These are phyloP conservation scores for Phalaenopsis hybrid DNA, from an alignment of 116 monocot genomes.

Conservation along the genomic window DNA sequence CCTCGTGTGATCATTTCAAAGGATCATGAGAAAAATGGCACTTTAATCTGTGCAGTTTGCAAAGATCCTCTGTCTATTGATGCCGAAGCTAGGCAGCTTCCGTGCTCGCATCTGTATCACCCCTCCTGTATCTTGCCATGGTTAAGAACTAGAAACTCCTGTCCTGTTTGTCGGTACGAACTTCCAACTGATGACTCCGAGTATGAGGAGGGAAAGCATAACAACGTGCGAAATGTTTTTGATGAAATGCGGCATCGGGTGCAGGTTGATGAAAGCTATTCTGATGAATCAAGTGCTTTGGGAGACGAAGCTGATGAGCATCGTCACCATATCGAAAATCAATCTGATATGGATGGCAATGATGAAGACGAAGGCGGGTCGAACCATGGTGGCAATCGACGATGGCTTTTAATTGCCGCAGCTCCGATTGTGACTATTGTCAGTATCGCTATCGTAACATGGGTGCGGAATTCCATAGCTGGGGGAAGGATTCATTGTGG, in stretches of 20 bases:
- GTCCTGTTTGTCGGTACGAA: slow-evolving; percentile 83
- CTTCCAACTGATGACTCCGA: slow-evolving; percentile 77
- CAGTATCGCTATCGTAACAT: slow-evolving; percentile 61
- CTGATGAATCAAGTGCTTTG: slow-evolving; percentile 22
- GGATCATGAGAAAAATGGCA: slow-evolving; percentile 48
- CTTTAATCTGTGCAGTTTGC: slow-evolving; percentile 66
- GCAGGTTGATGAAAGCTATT: slow-evolving; percentile 21
- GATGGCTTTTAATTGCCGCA: slow-evolving; percentile 60
- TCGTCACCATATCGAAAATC: neutral
- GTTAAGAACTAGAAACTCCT: slow-evolving; percentile 74
- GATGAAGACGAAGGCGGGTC: slow-evolving; percentile 7
- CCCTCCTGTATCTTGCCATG: slow-evolving; percentile 74
- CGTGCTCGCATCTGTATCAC: slow-evolving; percentile 78
- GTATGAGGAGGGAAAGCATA: slow-evolving; percentile 53
- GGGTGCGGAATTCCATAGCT: slow-evolving; percentile 33
- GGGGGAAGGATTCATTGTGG: slow-evolving; percentile 11
- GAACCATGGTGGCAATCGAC: slow-evolving; percentile 7
- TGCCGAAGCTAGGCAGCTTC: slow-evolving; percentile 51
- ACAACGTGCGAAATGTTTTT: neutral
- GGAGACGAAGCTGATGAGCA: slow-evolving; percentile 25
- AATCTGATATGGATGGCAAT: neutral
- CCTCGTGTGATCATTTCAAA: slow-evolving; percentile 51
- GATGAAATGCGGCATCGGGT: slow-evolving; percentile 14
- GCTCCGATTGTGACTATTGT: slow-evolving; percentile 69
- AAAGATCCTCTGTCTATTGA: slow-evolving; percentile 47